Conservation (phyloP, 208 protist species). For the Trypanosoma cruzi region DNA sequence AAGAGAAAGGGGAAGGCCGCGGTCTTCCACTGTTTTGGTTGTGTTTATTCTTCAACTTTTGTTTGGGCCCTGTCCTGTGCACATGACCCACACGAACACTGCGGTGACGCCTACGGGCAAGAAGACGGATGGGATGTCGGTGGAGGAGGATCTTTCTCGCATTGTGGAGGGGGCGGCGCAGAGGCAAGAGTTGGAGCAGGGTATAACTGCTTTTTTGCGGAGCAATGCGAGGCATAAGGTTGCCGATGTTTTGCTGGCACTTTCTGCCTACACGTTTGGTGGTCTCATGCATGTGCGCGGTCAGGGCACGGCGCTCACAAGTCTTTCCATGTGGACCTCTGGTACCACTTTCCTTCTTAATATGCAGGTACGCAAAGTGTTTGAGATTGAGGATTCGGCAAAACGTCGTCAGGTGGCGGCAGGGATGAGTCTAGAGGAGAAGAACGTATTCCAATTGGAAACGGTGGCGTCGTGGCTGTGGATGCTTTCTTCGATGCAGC, state of each 20-base stretch:
- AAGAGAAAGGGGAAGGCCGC: too few species aligned
- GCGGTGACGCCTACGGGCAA: not conserved
- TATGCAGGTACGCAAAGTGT: slow-evolving; percentile 48
- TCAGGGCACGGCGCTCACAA: slow-evolving; percentile 67
- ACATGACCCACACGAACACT: not conserved
- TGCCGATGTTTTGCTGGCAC: slow-evolving; percentile 46
- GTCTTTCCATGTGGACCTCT: slow-evolving; percentile 76
- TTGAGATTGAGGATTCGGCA: slow-evolving; percentile 36
- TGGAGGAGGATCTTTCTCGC: slow-evolving; percentile 40
- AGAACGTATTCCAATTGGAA: slow-evolving; percentile 61
- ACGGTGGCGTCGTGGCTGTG: slow-evolving; percentile 80
- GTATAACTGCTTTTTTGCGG: slow-evolving; percentile 33
- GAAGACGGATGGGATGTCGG: slow-evolving; percentile 55
- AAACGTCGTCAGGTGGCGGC: slow-evolving; percentile 10
- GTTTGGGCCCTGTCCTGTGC: slow-evolving; percentile 49
- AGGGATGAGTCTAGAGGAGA: slow-evolving; percentile 23
- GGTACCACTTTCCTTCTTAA: slow-evolving; percentile 76
- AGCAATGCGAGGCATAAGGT: slow-evolving; percentile 66
- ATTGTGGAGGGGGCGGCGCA: slow-evolving; percentile 50
- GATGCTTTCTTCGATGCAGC: slow-evolving; percentile 80
- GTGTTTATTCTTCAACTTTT: not conserved
- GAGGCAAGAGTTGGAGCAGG: slow-evolving; percentile 32
- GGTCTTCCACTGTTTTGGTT: not conserved
- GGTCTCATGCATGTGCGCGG: slow-evolving; percentile 70
- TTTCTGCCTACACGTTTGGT: slow-evolving; percentile 67